Percentiles rank a stretch among this genome's conserved stretches.
Conservation (phyloP, 768 basidiomycete genomes). For the Mycena pura region DNA sequence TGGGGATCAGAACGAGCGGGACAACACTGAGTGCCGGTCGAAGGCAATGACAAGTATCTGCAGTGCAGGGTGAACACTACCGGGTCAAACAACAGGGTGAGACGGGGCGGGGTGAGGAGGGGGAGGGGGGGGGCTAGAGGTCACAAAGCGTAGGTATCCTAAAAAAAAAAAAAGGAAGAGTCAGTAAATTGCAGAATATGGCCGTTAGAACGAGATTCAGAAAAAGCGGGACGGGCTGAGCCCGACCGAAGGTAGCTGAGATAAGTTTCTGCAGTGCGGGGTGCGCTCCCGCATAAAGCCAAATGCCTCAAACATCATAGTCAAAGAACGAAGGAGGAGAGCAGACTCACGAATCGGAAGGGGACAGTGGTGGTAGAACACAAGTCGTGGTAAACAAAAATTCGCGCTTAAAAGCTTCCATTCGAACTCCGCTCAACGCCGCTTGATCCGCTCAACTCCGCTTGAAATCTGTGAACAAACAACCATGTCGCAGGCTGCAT, state of each 20-base stretch:
- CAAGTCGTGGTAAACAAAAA: neutral
- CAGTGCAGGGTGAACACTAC: slow-evolving; percentile 61
- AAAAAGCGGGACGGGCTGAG: slow-evolving; percentile 40
- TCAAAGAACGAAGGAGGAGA: slow-evolving; percentile 3
- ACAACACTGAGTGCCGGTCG: slow-evolving; percentile 48
- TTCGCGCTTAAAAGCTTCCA: neutral
- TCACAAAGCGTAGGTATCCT: neutral
- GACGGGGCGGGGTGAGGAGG: neutral
- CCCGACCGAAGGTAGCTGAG: slow-evolving; percentile 89
- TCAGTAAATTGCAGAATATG: no score
- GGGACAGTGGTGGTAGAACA: slow-evolving; percentile 10
- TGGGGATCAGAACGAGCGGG: slow-evolving; percentile 36
- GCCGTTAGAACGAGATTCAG: slow-evolving; percentile 15
- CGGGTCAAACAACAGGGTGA: slow-evolving; percentile 20
- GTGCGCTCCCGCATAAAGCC: slow-evolving; percentile 51
- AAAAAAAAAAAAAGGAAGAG: slow-evolving; percentile 1
- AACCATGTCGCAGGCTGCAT: slow-evolving; percentile 23
- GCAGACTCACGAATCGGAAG: slow-evolving; percentile 35
- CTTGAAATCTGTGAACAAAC: neutral
- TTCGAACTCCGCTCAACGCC: slow-evolving; percentile 44
- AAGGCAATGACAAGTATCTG: slow-evolving; percentile 92
- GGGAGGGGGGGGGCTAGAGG: neutral
- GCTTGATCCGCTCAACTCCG: slow-evolving; percentile 31
- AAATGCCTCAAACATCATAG: slow-evolving; percentile 28
- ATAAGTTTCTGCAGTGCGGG: slow-evolving; percentile 84